Conservation (phyloP, 495 filamentous ascomycete species). For the Penicillium salamii region DNA sequence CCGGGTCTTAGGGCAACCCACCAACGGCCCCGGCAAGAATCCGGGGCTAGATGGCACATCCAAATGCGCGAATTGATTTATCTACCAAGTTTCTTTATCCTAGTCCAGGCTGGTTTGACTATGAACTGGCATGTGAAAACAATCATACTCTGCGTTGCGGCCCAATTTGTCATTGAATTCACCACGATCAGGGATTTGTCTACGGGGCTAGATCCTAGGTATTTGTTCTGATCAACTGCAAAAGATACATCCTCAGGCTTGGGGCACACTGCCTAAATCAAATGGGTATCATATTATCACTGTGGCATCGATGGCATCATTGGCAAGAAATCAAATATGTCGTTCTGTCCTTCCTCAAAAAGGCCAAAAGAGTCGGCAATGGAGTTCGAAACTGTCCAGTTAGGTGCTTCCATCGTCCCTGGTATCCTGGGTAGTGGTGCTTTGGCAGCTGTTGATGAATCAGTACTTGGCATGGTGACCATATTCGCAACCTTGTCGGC, state of each 20-base stretch:
- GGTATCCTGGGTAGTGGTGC: conserved; percentile 30
- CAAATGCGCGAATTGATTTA: conserved; percentile 13
- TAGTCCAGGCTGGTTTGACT: not conserved
- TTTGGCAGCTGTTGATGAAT: conserved; percentile 23
- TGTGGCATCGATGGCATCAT: conserved; percentile 40
- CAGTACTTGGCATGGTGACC: conserved; percentile 19
- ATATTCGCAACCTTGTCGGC: conserved; percentile 21
- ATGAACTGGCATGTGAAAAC: conserved; percentile 12
- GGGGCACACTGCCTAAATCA: not conserved
- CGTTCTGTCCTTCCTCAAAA: conserved; percentile 45
- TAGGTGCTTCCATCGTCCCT: conserved; percentile 40
- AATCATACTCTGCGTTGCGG: conserved; percentile 7
- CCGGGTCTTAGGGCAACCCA: conserved; percentile 22
- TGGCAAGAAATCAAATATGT: conserved; percentile 44
- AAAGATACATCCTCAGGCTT: not conserved
- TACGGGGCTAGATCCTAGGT: conserved; percentile 2
- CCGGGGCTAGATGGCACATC: conserved; percentile 19
- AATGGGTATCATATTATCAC: conserved; percentile 6
- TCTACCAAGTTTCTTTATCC: not conserved
- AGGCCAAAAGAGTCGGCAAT: conserved; percentile 45
- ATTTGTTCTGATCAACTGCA: not conserved
- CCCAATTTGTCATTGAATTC: conserved; percentile 7
- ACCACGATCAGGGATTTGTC: not conserved
- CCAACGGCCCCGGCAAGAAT: conserved; percentile 24
- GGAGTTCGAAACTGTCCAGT: conserved; percentile 41